Percentiles rank a stretch among this genome's conserved stretches.
These are phyloP conservation scores for Nicotiana rustica DNA, from an alignment of 305 asterid genomes.

Conservation along the genomic window DNA sequence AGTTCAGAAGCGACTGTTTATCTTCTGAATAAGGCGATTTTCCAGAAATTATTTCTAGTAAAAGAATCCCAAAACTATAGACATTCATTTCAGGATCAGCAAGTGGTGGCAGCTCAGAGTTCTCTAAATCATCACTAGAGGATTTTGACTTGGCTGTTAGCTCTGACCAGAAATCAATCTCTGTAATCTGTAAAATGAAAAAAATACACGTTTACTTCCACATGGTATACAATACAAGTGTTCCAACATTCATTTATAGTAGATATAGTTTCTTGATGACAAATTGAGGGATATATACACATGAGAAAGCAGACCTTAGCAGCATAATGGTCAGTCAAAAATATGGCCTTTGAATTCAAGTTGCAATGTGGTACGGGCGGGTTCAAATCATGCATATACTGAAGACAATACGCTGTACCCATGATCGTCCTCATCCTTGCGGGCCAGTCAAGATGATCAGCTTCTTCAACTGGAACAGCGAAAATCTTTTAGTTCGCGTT, in stretches of 20 bases:
- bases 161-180: slow-evolving; percentile 75
- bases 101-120: slow-evolving; percentile 58
- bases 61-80: slow-evolving; percentile 68
- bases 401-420: slow-evolving; percentile 90
- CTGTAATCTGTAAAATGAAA: slow-evolving; percentile 61
- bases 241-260: background rate
- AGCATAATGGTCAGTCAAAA: slow-evolving; percentile 92
- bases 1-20: slow-evolving; percentile 56
- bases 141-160: slow-evolving; percentile 55
- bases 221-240: background rate
- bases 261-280: background rate
- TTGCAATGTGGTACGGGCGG: slow-evolving; percentile 69
- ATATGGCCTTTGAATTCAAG: slow-evolving; percentile 61
- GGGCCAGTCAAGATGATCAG: slow-evolving; percentile 90
- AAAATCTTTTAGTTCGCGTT: slow-evolving; percentile 9
- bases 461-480: slow-evolving; percentile 65
- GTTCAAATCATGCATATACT: slow-evolving; percentile 79
- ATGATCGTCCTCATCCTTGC: slow-evolving; percentile 81
- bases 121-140: slow-evolving; percentile 53
- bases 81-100: slow-evolving; percentile 69
- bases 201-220: background rate
- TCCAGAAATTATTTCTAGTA: slow-evolving; percentile 78
- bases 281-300: background rate
- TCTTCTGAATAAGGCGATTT: slow-evolving; percentile 67
- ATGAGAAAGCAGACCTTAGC: slow-evolving; percentile 66